Evolutionary conservation across 225 moss, liverwort and hornwort genomes (phyloP), one percentile per base, ranked within the genome.

Genomic region (Thuidium tamariscinum): DNA sequence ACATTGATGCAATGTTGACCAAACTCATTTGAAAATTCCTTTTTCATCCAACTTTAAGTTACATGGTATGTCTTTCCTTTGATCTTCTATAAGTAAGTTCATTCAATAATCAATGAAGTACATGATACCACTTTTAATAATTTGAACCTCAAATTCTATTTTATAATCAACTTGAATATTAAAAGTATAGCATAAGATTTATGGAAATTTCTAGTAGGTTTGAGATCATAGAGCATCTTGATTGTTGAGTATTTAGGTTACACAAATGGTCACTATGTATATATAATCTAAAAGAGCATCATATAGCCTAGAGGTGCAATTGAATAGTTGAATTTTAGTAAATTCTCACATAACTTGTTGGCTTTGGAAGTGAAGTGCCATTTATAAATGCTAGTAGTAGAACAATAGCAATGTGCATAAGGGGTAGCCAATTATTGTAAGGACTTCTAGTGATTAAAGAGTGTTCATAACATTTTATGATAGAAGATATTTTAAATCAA

Each of bases 251-350:
- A 21, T 36, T 67, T 12, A 22, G 13, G 0, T 23, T 39, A 12
- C 0, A 68, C 2, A 37, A 0, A 0, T 25, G 0, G 23, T 68
- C 3, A 22, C 1, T 37, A 67, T 37, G 7, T 22, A 11, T 23
- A 23, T 0, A 7, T 21, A 37, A 2, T 22, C 37, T 37, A 22
- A 37, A 22, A 37, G 37, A 21, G 37, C 7, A 37, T 67, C 2
- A 67, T 11, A 67, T 37, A 37, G 12, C 13, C 4, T 37, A 22
- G 7, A 67, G 0, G 6, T 12, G 7, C 7, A 4, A 67, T n/a
- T 19, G n/a, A n/a, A 65, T n/a, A 65, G 9, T 65, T 65, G n/a
- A 65, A n/a, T 65, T 19, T 10, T 65, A 65, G 5, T 65, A 1
- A 9, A 44, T 44, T 44, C 44, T 44, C 9, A 44, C 44, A 6